These are phyloP conservation scores for Spinacia oleracea DNA, from an alignment of 179 eudicot genomes.

Conservation along the genomic window DNA sequence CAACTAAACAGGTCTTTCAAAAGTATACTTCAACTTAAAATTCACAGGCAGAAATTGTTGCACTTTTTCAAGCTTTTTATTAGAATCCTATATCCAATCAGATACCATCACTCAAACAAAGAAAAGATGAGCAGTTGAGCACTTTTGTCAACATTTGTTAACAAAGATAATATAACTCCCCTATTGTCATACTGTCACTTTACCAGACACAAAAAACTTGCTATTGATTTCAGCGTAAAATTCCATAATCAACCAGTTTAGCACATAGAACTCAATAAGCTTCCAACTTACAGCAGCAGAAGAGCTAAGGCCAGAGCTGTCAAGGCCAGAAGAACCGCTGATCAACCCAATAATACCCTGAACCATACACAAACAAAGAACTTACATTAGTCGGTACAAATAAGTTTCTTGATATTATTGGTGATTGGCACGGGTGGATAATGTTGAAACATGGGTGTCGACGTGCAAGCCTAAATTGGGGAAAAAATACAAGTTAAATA, in stretches of 20 bases:
- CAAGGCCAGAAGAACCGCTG: slow-evolving; percentile 80
- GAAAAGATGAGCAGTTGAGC: no score
- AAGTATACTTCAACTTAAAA: not conserved
- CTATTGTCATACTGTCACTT: not conserved
- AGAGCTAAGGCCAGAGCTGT: slow-evolving; percentile 99
- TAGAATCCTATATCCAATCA: not conserved
- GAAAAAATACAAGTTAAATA: not conserved
- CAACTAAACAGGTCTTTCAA: not conserved
- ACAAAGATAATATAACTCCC: not conserved
- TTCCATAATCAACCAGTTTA: slow-evolving; percentile 3
- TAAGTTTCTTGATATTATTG: not conserved
- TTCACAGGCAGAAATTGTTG: not conserved
- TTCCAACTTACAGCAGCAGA: slow-evolving; percentile 93
- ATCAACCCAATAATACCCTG: slow-evolving; percentile 89
- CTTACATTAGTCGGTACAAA: slow-evolving; percentile 3
- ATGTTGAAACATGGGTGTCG: not conserved
- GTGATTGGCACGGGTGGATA: not conserved
- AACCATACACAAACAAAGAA: slow-evolving; percentile 27
- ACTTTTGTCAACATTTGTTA: not conserved
- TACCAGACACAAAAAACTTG: not conserved
- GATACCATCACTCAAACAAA: not conserved
- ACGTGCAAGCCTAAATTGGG: not conserved
- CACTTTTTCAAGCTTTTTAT: not conserved
- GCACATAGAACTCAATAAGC: not conserved
- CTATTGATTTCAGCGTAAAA: not conserved